Base-by-base conservation (phyloP, 495 filamentous ascomycete species). In the Pseudomonodictys pantanalensis region DNA sequence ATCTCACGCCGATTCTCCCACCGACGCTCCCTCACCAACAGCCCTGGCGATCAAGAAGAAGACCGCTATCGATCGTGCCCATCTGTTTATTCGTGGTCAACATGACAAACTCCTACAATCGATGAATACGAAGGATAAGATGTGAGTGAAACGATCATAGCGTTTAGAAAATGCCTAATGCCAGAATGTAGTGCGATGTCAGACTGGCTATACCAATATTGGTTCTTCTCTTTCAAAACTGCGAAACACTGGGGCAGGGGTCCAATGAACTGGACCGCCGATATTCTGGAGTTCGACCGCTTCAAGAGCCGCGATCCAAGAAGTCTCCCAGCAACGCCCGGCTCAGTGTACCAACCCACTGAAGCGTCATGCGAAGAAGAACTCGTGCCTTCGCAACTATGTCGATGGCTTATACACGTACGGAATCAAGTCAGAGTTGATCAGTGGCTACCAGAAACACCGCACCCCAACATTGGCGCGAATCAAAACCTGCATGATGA, bases 211-310 rank as follows among this genome's bases (percentile, higher is more conserved):
- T 70, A 79, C 52, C 73, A 78, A 43, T 76, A 72, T 46, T 79
- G 73, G 71, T 67, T 72, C 30, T 75, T 70, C 42, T 66, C 70
- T 7, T 78, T 75, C 54, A 75, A 69, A 53, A 74, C 73, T 5
- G 73, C 74, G 10, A 78, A 74, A 51, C 61, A 71, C 42, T 77
- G 74, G 76, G 75, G 75, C 0, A 65, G 63, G 11, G 76, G 75
- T 1, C 76, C 76, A 26, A 58, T 41, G 49, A 30, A 52, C 38
- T 77, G 74, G 74, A 73, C 60, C 22, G 58, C 70, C 24, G 48
- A 65, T 20, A 24, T 59, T 47, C 68, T 65, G 24, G 47, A 57
- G 15, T 70, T 73, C 52, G 42, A 53, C 18, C 26, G 52, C 25
- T 23, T 22, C 54, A 2, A 41, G 7, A n/a, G 12, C 18, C n/a